Evolutionary conservation across 2,329 filamentous ascomycete genomes (phyloP).

Genomic region (Pestalotiopsis fici): DNA sequence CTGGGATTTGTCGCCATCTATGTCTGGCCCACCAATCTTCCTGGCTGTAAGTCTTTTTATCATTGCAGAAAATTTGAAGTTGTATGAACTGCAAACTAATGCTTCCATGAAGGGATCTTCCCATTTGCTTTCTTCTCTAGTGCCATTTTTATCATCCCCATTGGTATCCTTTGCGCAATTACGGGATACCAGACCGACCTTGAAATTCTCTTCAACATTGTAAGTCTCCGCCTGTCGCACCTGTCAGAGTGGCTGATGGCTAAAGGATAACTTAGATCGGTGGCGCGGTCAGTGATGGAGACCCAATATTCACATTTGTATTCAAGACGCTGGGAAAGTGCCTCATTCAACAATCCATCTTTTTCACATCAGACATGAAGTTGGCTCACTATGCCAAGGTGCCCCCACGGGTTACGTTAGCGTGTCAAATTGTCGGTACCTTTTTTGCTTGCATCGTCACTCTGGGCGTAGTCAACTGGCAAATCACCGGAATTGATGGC

Average conservation of each 20-base stretch:
- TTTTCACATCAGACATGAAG: background rate
- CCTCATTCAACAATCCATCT: background rate
- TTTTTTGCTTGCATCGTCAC: background rate
- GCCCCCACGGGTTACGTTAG: background rate
- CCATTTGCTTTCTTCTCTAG: background rate
- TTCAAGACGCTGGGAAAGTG: background rate
- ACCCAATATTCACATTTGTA: background rate
- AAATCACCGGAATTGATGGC: background rate
- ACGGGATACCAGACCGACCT: background rate
- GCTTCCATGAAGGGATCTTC: background rate
- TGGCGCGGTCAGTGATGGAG: background rate
- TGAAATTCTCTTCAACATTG: background rate
- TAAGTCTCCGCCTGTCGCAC: too few species aligned
- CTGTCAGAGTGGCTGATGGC: too few species aligned
- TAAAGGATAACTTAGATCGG: background rate
- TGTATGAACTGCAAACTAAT: background rate
- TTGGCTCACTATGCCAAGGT: background rate
- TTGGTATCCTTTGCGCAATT: background rate
- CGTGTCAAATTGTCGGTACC: background rate
- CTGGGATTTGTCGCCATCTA: background rate
- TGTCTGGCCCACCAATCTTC: background rate
- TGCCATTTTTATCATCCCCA: background rate
- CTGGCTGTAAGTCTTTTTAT: background rate
- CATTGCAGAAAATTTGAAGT: background rate
- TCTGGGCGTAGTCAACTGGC: background rate